Evolutionary conservation across 129 eudicot genomes (phyloP).

Genomic region (Chrysanthemum lavandulifolium): DNA sequence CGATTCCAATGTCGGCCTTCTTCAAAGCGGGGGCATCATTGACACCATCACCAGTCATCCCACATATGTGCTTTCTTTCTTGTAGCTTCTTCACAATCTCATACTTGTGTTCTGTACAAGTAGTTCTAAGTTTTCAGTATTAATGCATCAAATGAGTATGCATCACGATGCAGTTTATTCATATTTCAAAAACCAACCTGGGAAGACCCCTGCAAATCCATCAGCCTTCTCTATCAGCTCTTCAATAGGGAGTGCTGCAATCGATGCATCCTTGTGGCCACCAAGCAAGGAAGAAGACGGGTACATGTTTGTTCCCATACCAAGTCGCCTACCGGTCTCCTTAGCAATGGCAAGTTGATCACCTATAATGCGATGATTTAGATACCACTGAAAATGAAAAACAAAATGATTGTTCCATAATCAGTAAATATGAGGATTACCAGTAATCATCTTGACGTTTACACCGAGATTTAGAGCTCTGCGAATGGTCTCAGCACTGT

Average conservation of each 20-base stretch:
- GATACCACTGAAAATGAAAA: background rate
- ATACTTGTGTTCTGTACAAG: slow-evolving; percentile 67
- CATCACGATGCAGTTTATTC: no score
- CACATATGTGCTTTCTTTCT: slow-evolving; percentile 84
- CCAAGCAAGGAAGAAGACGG: slow-evolving; percentile 88
- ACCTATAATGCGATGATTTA: slow-evolving; percentile 38
- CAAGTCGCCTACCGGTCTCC: slow-evolving; percentile 87
- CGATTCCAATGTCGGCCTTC: slow-evolving; percentile 87
- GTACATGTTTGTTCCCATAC: slow-evolving; percentile 91
- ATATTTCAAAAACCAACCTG: slow-evolving; percentile 42
- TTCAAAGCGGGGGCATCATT: slow-evolving; percentile 92
- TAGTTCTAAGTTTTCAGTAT: background rate
- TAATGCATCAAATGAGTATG: no score
- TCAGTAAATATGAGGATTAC: slow-evolving; percentile 31
- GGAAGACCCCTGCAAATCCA: slow-evolving; percentile 92
- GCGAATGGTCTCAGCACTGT: slow-evolving; percentile 93
- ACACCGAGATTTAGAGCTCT: slow-evolving; percentile 90
- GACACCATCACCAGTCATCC: slow-evolving; percentile 95
- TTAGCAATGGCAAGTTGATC: slow-evolving; percentile 93
- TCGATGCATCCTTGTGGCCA: slow-evolving; percentile 75
- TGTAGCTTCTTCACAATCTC: slow-evolving; percentile 88
- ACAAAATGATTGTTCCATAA: background rate
- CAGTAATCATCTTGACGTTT: slow-evolving; percentile 90
- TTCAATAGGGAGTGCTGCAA: slow-evolving; percentile 76
- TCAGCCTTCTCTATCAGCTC: slow-evolving; percentile 91